Evolutionary conservation across 2,329 filamentous ascomycete genomes (phyloP).

Genomic region (Truncatella angustata): DNA sequence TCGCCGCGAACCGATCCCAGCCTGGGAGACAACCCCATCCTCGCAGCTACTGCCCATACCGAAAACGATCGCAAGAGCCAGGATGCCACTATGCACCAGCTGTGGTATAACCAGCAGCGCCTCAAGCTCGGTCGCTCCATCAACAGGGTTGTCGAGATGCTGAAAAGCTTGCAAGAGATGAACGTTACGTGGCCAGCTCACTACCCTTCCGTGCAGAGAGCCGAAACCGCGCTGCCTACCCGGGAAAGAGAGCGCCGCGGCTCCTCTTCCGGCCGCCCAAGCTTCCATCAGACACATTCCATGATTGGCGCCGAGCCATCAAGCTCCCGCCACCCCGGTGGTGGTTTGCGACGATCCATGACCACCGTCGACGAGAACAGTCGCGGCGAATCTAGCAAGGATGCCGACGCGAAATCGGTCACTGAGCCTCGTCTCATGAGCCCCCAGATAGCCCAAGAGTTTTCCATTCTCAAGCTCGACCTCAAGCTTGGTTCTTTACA

Average conservation of each 20-base stretch:
- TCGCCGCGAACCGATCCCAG: constrained; percentile 42
- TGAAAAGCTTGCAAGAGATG: constrained; percentile 82
- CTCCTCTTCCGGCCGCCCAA: constrained; percentile 55
- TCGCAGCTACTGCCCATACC: constrained; percentile 37
- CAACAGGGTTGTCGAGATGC: constrained; percentile 77
- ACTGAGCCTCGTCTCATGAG: constrained; percentile 82
- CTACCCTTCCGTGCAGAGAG: constrained; percentile 80
- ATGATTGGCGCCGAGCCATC: constrained; percentile 50
- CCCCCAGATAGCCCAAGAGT: constrained; percentile 91
- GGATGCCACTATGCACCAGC: constrained; percentile 83
- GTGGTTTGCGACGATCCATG: constrained; percentile 67
- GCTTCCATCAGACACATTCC: constrained; percentile 62
- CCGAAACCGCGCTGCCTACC: constrained; percentile 41
- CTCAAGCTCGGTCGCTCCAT: constrained; percentile 85
- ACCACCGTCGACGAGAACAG: constrained; percentile 65
- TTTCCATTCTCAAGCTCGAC: constrained; percentile 92
- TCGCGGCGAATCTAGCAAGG: constrained; percentile 69
- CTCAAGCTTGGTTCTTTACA: constrained; percentile 84
- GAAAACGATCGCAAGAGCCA: constrained; percentile 67
- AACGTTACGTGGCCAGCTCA: constrained; percentile 92
- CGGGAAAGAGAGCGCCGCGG: constrained; percentile 15
- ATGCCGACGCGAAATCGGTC: constrained; percentile 58
- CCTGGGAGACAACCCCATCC: constrained; percentile 43
- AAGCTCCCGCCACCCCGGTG: constrained; percentile 40
- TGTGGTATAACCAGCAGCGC: constrained; percentile 93